Conservation (phyloP, 257 asterid genomes). For the Knoxia roxburghii region DNA sequence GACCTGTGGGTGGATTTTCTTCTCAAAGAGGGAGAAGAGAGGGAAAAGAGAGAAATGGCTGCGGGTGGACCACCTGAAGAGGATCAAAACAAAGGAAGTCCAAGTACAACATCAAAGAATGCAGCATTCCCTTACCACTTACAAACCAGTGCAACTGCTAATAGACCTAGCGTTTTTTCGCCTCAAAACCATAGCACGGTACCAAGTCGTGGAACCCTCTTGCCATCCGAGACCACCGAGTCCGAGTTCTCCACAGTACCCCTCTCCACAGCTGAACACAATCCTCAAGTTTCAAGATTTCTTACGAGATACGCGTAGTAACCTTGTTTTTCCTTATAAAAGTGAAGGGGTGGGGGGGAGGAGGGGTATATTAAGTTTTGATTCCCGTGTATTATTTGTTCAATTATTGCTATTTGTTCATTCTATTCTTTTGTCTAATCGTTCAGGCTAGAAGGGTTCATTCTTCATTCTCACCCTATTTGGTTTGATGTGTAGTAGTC, state of each 20-base stretch:
- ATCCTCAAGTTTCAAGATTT: constrained; percentile 38
- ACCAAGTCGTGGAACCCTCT: constrained; percentile 31
- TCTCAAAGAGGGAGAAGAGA: constrained; percentile 72
- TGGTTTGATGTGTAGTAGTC: background rate
- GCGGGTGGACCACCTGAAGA: constrained; percentile 29
- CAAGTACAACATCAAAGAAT: constrained; percentile 14
- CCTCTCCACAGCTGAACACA: constrained; percentile 59
- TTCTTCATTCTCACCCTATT: constrained; percentile 49
- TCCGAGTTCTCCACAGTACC: constrained; percentile 92
- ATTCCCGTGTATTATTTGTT: constrained; percentile 13
- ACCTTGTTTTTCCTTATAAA: constrained; percentile 25
- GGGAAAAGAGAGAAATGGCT: constrained; percentile 57
- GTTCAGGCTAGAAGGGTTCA: background rate
- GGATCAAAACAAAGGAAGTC: constrained; percentile 32
- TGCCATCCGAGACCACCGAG: constrained; percentile 43
- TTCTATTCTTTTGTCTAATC: constrained; percentile 36
- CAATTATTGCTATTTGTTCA: constrained; percentile 28
- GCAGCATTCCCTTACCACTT: constrained; percentile 32
- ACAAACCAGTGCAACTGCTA: constrained; percentile 16
- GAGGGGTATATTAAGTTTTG: constrained; percentile 23
- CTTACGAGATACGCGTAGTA: constrained; percentile 47
- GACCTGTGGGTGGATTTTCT: constrained; percentile 99
- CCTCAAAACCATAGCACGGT: constrained; percentile 37
- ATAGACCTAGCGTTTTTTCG: constrained; percentile 33
- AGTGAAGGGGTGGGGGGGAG: constrained; percentile 27